Base-by-base conservation (phyloP, 192 early-diverging fungal genomes). In the Backusella mclennaniae region DNA sequence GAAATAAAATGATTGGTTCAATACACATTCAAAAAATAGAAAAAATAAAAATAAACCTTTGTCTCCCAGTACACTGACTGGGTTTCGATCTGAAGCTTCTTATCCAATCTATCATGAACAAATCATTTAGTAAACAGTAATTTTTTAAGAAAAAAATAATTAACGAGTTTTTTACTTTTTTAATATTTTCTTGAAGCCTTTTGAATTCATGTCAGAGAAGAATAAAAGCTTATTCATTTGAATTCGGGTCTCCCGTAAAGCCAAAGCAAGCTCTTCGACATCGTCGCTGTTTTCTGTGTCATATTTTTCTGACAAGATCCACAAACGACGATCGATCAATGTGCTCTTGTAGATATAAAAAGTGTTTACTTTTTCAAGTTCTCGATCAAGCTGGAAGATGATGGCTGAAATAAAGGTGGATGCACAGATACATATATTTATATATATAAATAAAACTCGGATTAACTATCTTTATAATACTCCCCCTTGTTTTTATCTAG, bases 331-430 rank as follows among this genome's bases (percentile, higher is more conserved):
- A 68, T 93, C 92, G 46, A 94, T 82, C 73, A 95, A 91, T 21
- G 86, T 83, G 66, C 90, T 90, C 76, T 96, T 96, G 79, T 93
- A 90, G 9, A 90, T 75, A 73, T 94, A 95, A 74, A 95, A 95
- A 11, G 83, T 81, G 56, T 96, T 92, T 79, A 94, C 90, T 84
- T 95, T 95, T 75, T 96, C 94, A 14, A 96, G 80, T 74, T 96
- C 95, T 77, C 94, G 85, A 75, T 96, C 95, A 46, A 96, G 84
- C 36, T 87, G 86, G 76, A 91, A 96, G 71, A 96, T 91, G 84
- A 95, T 95, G 9, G 87, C 89, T 81, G 84, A 29, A 85, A 71
- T 83, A 14, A 84, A 79, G 33, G 9, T 69, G n/a, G 3, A 19
- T 69, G 23, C n/a, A 41, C 6, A 39, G 19, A 23, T 15, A 26